These are phyloP conservation scores for Cutaneotrichosporon sp. DNA, from an alignment of 1,284 basidiomycete species.

Conservation along the genomic window DNA sequence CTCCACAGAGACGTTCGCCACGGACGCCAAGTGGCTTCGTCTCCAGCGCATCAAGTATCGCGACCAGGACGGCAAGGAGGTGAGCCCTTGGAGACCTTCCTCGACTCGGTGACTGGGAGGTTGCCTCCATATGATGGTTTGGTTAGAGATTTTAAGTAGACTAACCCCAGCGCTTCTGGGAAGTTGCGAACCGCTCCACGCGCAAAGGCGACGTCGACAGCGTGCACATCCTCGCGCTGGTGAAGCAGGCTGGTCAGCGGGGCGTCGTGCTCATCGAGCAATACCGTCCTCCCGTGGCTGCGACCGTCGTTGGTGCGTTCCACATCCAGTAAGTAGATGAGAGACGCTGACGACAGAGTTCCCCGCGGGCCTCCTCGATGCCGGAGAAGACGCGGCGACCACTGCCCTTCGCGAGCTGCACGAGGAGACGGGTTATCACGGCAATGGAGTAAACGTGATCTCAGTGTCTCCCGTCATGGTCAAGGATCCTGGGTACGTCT, in stretches of 20 bases:
- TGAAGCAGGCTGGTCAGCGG: conserved; percentile 62
- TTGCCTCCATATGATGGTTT: no score
- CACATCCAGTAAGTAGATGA: no score
- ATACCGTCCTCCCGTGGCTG: conserved; percentile 75
- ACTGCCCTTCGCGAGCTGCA: conserved; percentile 78
- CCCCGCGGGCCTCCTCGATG: conserved; percentile 82
- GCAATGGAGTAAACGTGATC: conserved; percentile 55
- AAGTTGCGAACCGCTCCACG: conserved; percentile 77
- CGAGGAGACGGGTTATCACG: conserved; percentile 82
- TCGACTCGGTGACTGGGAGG: no score
- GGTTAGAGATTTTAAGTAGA: not conserved
- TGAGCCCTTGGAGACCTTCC: conserved; percentile 41
- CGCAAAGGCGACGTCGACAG: conserved; percentile 76
- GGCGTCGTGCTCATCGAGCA: conserved; percentile 85
- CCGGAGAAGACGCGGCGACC: conserved; percentile 67
- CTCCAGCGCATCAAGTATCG: conserved; percentile 62
- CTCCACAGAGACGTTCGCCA: conserved; percentile 37
- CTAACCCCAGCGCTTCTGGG: conserved; percentile 69
- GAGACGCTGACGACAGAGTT: conserved; percentile 60
- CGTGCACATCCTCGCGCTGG: conserved; percentile 79
- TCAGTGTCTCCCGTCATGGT: conserved; percentile 70
- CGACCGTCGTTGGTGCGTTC: conserved; percentile 67
- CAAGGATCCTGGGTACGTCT: conserved; percentile 63
- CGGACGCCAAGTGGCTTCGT: conserved; percentile 49
- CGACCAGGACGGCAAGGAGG: conserved; percentile 72